Percentiles rank a stretch among this genome's conserved stretches.
phyloP scores from a whole-genome alignment of 495 filamentous ascomycete species.

The Talaromyces nanjingensis region DNA sequence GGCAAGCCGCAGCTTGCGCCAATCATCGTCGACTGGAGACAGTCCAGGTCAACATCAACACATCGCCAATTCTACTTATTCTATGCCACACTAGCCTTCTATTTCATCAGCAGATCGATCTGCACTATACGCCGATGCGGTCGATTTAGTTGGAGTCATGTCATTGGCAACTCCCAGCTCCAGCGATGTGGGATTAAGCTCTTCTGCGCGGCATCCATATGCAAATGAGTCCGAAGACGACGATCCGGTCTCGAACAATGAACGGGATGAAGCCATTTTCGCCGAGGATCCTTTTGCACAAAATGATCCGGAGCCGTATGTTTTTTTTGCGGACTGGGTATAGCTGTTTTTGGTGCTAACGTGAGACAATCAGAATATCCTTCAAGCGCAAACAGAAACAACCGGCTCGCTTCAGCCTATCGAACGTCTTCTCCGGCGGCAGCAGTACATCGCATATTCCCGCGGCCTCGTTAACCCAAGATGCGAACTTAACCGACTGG shows the following conservation, averaged over 20 bases:
- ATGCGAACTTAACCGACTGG: background rate
- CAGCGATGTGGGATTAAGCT: slow-evolving; percentile 1
- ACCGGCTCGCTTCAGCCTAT: slow-evolving; percentile 47
- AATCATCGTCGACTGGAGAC: background rate
- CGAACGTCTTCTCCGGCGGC: slow-evolving; percentile 45
- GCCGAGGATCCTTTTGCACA: slow-evolving; percentile 8
- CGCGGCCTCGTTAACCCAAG: background rate
- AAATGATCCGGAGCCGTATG: slow-evolving; percentile 1
- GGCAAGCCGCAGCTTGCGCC: background rate
- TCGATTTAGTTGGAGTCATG: background rate
- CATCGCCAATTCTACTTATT: background rate
- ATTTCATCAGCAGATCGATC: background rate
- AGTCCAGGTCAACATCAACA: background rate
- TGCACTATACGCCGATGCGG: slow-evolving; percentile 1
- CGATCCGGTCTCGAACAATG: background rate
- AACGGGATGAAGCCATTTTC: slow-evolving; percentile 8
- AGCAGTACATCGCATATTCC: slow-evolving; percentile 3
- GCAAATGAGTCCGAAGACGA: slow-evolving; percentile 6
- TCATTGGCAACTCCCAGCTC: slow-evolving; percentile 8
- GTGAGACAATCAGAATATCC: slow-evolving; percentile 46
- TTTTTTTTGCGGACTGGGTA: too few species aligned
- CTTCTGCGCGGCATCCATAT: background rate
- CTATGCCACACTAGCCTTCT: background rate
- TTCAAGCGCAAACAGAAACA: slow-evolving; percentile 82
- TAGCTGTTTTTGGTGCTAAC: background rate